A percentile compares a stretch with the other conserved stretches of the same genome.
phyloP scores from a whole-genome alignment of 139 green algal species.

The Chlorella sp. region DNA sequence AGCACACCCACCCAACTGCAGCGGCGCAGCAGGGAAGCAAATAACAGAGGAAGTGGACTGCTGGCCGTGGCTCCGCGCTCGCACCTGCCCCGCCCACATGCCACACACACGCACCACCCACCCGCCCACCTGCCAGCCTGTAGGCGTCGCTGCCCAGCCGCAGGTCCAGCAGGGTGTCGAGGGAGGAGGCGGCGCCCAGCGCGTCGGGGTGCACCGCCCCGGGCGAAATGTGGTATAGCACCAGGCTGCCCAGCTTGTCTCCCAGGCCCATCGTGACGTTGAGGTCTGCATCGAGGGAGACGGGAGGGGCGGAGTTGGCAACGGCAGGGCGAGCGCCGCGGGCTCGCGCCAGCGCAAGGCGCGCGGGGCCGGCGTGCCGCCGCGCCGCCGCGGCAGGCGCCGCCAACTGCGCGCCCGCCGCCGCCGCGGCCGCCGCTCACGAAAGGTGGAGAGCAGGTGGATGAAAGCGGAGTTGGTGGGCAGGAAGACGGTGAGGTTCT shows the following conservation, averaged over 20 bases:
- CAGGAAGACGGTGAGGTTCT: slow-evolving; percentile 25
- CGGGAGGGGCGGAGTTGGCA: background rate
- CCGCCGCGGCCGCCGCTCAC: background rate
- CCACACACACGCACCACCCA: background rate
- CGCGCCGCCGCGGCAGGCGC: background rate
- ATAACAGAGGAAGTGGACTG: background rate
- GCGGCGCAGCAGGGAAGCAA: too few relatives aligned
- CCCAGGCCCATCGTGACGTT: background rate
- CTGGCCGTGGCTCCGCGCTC: background rate
- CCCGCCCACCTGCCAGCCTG: background rate
- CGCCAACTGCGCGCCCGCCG: background rate
- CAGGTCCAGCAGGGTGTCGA: background rate
- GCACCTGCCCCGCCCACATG: background rate
- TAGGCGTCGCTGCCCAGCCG: background rate
- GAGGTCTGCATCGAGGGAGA: background rate
- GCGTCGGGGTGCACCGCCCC: background rate
- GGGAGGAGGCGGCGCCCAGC: background rate
- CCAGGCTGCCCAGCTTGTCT: slow-evolving; percentile 29
- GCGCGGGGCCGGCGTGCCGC: too few relatives aligned
- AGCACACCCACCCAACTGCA: too few relatives aligned
- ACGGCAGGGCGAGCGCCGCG: background rate
- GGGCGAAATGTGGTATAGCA: slow-evolving; percentile 35
- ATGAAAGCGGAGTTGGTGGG: slow-evolving; percentile 41
- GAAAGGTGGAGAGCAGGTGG: slow-evolving; percentile 24
- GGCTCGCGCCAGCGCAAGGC: too few relatives aligned